Evolutionary conservation across 1,284 basidiomycete genomes (phyloP).

Genomic region (Ganoderma multipileum): DNA sequence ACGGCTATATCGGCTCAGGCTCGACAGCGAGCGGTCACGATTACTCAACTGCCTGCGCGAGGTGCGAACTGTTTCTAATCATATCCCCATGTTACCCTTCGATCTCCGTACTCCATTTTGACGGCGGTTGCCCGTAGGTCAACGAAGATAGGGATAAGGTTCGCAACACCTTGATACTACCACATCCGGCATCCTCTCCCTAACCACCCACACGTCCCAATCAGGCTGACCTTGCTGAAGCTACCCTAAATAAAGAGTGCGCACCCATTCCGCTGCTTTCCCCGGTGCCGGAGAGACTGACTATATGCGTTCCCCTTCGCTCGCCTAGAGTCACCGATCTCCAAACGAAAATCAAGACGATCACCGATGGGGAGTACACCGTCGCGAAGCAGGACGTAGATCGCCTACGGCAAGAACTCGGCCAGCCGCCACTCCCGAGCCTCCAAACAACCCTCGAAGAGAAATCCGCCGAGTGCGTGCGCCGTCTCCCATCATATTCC

Average conservation of each 20-base stretch:
- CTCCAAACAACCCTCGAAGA: slow-evolving; percentile 77
- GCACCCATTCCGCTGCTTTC: slow-evolving; percentile 26
- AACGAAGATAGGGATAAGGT: slow-evolving; percentile 83
- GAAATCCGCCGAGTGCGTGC: slow-evolving; percentile 66
- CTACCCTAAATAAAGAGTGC: slow-evolving; percentile 67
- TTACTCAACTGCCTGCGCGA: slow-evolving; percentile 71
- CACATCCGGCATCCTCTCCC: neutral
- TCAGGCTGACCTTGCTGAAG: slow-evolving; percentile 61
- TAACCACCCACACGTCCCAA: slow-evolving; percentile 13
- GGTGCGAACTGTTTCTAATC: slow-evolving; percentile 45
- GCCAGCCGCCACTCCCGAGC: slow-evolving; percentile 72
- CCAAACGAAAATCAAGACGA: slow-evolving; percentile 63
- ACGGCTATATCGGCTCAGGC: slow-evolving; percentile 45
- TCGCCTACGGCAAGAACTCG: slow-evolving; percentile 72
- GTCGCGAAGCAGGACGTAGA: slow-evolving; percentile 78
- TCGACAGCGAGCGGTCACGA: slow-evolving; percentile 74
- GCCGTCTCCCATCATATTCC: slow-evolving; percentile 10
- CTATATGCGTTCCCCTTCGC: neutral
- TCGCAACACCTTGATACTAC: slow-evolving; percentile 18
- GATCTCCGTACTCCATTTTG: neutral
- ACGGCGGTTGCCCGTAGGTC: slow-evolving; percentile 48
- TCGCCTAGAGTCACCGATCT: slow-evolving; percentile 65
- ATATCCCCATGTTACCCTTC: neutral
- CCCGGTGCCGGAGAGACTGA: slow-evolving; percentile 5
- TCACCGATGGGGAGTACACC: slow-evolving; percentile 79